Evolutionary conservation across 176 grass and related monocot genomes (phyloP).

Genomic region (Stipa capillata): DNA sequence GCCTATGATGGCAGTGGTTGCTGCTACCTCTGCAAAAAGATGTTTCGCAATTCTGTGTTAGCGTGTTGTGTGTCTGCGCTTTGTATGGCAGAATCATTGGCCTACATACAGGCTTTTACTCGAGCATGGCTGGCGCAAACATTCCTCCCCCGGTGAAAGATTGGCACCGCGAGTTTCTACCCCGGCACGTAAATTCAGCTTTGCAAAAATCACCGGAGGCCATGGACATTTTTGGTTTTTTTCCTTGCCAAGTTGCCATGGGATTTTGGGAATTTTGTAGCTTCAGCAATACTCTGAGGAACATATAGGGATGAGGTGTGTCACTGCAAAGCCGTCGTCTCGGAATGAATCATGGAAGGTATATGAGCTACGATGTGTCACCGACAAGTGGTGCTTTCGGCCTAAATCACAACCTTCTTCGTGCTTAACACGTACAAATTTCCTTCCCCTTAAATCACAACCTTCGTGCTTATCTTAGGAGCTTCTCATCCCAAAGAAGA

Average conservation of each 20-base stretch:
- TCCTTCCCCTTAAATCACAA: neutral
- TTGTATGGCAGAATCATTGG: constrained; percentile 32
- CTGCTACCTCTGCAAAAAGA: constrained; percentile 20
- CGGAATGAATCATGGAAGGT: no score
- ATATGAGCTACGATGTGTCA: neutral
- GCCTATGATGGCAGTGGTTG: constrained; percentile 3
- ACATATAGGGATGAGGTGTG: neutral
- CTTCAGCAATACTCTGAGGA: neutral
- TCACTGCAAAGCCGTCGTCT: no score
- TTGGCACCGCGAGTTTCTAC: neutral
- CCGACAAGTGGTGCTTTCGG: neutral
- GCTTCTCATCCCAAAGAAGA: neutral
- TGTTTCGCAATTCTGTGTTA: constrained; percentile 1
- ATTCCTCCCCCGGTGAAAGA: neutral
- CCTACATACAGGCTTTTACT: constrained; percentile 22
- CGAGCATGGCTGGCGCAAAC: neutral
- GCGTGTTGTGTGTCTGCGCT: constrained; percentile 27
- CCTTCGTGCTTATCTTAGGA: no score
- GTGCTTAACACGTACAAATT: neutral
- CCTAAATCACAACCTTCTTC: no score
- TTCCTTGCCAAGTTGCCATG: neutral
- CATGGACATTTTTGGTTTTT: neutral
- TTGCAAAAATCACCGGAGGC: neutral
- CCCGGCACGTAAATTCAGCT: neutral
- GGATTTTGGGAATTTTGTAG: neutral